A percentile compares a stretch with the other conserved stretches of the same genome.
Evolutionary conservation across 78 protist species (phyloP).

Genomic region (Isochrysis galbana): DNA sequence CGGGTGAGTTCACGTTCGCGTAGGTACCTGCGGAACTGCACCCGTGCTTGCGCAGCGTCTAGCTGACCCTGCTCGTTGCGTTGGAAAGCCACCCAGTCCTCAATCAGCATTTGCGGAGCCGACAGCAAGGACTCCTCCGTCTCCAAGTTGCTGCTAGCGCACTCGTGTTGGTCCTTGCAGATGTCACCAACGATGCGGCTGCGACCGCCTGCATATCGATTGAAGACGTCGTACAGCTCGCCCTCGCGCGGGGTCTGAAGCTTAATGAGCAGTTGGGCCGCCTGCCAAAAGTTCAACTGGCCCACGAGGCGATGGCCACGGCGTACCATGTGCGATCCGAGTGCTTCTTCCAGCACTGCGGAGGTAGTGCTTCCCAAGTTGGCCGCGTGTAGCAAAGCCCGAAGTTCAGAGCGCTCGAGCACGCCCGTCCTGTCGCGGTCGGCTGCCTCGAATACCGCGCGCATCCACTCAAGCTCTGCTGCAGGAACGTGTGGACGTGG

Average conservation of each 20-base stretch:
- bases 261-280: not conserved
- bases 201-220: too few species aligned
- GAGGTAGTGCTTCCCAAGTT: not conserved
- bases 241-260: not conserved
- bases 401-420: not conserved
- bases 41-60: not conserved
- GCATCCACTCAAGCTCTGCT: not conserved
- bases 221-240: not conserved
- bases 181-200: too few species aligned
- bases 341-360: not conserved
- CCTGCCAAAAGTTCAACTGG: not conserved
- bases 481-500: not conserved
- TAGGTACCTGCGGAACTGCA: not conserved
- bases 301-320: not conserved
- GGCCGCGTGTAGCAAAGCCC: not conserved
- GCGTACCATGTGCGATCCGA: not conserved
- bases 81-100: not conserved
- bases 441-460: not conserved
- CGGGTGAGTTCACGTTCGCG: not conserved
- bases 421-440: not conserved
- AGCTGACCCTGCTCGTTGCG: not conserved
- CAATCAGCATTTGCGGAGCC: not conserved
- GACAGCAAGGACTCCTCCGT: too few species aligned
- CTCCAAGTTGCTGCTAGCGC: too few species aligned
- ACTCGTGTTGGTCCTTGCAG: too few species aligned